Evolutionary conservation across 2,329 filamentous ascomycete species (phyloP), one percentile per base, ranked within the genome.

Genomic region (Aspergillus versicolor): DNA sequence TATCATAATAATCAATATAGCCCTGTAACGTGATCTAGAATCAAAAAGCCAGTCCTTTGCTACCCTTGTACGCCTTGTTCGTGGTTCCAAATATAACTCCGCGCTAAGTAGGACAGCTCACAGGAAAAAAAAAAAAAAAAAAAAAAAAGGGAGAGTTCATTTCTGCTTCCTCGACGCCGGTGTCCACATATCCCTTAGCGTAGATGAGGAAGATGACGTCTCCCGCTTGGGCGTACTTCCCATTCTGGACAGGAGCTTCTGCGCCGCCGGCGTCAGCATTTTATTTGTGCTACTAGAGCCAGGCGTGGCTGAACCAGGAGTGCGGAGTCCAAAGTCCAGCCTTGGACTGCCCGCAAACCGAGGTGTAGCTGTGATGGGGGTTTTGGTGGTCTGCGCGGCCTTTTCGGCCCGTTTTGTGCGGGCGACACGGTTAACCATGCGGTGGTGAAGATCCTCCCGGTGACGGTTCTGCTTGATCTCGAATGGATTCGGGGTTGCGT

Each of bases 351-450:
- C 76, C 1, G 74, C 67, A 48, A 77, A 76, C 5, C 67, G 72
- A 7, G 75, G 74, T 1, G 67, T 71, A 15, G 44, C 32, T 30
- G 62, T 56, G 8, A 74, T 65, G 12, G 71, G 69, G 0, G 73
- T 79, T 63, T 81, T 88, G 13, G 82, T 86, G 4, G 81, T 85
- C 61, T 85, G 80, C 22, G 85, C 86, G 17, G 82, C 77, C 54
- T 81, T 82, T 7, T 82, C 81, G 4, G 82, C 81, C 49, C 88
- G 84, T 70, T 92, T 92, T 3, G 83, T 88, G 66, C 86, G 85
- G 12, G 89, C 85, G 21, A 90, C 90, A 51, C 85, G 85, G 60
- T 96, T 92, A 2, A 97, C 92, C 82, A 97, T 91, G 37, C 87
- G 85, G 67, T 93, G 86, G 72, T 95, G 92, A 27, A 97, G 77